Base-by-base conservation (phyloP, 2,329 filamentous ascomycete genomes). In the Hymenoscyphus repandus region DNA sequence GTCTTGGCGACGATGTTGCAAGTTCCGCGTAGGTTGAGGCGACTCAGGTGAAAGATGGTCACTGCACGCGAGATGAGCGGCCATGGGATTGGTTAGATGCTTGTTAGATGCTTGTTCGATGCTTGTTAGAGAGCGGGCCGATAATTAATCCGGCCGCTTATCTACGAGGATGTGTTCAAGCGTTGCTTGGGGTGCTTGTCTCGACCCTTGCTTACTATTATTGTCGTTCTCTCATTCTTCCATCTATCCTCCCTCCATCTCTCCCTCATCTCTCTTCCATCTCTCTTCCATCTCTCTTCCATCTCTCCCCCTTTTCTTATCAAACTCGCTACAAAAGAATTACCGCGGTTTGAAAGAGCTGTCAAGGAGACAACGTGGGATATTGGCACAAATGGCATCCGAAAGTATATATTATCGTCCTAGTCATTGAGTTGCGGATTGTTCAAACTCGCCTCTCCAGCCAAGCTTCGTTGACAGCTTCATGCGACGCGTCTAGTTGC, bases 391-490 rank as follows among this genome's bases (percentile, higher is more conserved):
- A 27, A 27, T 27, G 4, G 22, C 4, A 4, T 27, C 4, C 22
- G 22, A 7, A 27, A 27, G 7, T 27, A 27, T 27, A 4, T 27
- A 27, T 27, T 4, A 27, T 27, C 22, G 22, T 27, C 22, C 22
- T 27, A 27, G 22, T 27, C 22, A 7, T 27, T 4, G 22, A 27
- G 4, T 17, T 37, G 34, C 11, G 12, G 15, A 11, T 13, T 4
- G 15, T 37, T 37, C 34, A 37, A 17, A 40, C 38, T 40, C n/a
- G 18, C 18, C 38, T 17, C n/a, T 15, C 13, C 22, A 9, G 46
- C 52, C 52, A 54, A 50, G 38, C 30, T 37, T 40, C 42, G 42
- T 50, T 50, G 41, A 52, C 27, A 49, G 33, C 13, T 27, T 46
- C 20, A 50, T 55, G 48, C 49, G 34, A 53, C 41, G 49, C 44